Evolutionary conservation across 2,329 filamentous ascomycete species (phyloP), one percentile per base, ranked within the genome.

Genomic region (Allantophomopsis lycopodina): DNA sequence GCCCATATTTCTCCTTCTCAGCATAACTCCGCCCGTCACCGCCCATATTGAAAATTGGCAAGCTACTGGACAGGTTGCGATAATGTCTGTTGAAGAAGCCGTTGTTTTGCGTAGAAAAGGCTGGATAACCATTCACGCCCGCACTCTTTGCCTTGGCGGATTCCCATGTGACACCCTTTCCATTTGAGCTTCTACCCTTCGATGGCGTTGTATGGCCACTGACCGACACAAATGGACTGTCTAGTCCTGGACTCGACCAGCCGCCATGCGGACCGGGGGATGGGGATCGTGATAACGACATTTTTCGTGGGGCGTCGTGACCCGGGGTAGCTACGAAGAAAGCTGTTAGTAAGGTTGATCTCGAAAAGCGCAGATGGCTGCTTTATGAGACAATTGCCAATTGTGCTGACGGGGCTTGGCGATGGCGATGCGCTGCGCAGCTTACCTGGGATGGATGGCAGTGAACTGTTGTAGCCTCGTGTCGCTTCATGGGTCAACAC

Each of bases 41-140:
- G 39, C 56, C 55, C 37, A 68, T 61, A 47, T 74, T 71, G 57
- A 91, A 89, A 17, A 73, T 71, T 7, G 88, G 86, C 43, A 95
- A 63, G 46, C 78, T 85, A 50, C 76, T 80, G 4, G 84, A 91
- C 51, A 95, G 70, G 47, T 73, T 79, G 48, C 84, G 79, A 63
- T 85, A 84, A 58, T 93, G 84, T 47, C 84, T 76, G 42, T 76
- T 79, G 60, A 95, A 89, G 68, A 94, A 94, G 41, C 87, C 84
- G 52, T 84, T 79, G 55, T 86, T 86, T 51, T 82, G 77, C 8
- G 80, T 87, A 45, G 78, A 78, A 60, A 86, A 91, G 32, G 81
- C 82, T 7, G 84, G 78, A 55, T 87, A 86, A 50, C 79, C 74
- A 55, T 78, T 76, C 43, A 83, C 72, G 42, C 79, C 76, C 40